phyloP scores from a whole-genome alignment of 1,139 yeast species.

The Fermentozyma sake region DNA sequence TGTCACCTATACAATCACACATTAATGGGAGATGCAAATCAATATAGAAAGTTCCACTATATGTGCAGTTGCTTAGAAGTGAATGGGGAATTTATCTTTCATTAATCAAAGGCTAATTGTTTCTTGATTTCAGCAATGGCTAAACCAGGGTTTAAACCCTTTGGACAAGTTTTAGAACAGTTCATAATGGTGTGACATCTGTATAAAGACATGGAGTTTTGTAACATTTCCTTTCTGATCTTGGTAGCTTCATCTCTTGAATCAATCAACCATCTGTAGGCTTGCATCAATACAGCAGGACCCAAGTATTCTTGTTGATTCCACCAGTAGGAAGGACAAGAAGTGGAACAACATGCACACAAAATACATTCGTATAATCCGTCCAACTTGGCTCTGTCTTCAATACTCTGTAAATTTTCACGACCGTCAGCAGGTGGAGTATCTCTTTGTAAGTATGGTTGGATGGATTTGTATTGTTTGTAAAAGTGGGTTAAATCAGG shows the following conservation, averaged over 20 bases:
- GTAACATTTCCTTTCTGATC: slow-evolving; percentile 81
- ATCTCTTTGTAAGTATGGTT: slow-evolving; percentile 91
- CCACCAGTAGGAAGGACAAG: slow-evolving; percentile 99
- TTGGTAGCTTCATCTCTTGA: slow-evolving; percentile 90
- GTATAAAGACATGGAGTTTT: slow-evolving; percentile 95
- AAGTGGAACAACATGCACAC: slow-evolving; percentile 98
- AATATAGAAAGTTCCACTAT: slow-evolving; percentile 1
- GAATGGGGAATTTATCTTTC: neutral
- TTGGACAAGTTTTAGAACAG: slow-evolving; percentile 97
- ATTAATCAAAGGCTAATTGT: slow-evolving; percentile 74
- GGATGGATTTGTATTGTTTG: slow-evolving; percentile 97
- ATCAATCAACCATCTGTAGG: slow-evolving; percentile 97
- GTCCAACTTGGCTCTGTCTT: slow-evolving; percentile 93
- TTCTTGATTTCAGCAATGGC: slow-evolving; percentile 98
- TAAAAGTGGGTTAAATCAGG: slow-evolving; percentile 97
- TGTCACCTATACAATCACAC: neutral
- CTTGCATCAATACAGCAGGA: slow-evolving; percentile 98
- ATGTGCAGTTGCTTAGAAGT: too few species aligned
- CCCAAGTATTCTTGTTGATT: slow-evolving; percentile 98
- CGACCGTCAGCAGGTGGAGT: slow-evolving; percentile 81
- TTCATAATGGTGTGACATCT: slow-evolving; percentile 99
- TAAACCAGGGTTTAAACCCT: slow-evolving; percentile 96
- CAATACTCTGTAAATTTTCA: slow-evolving; percentile 88
- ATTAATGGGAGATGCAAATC: neutral
- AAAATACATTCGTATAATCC: slow-evolving; percentile 96